Conservation (phyloP, 768 basidiomycete species). For the Stropharia rugosoannulata region DNA sequence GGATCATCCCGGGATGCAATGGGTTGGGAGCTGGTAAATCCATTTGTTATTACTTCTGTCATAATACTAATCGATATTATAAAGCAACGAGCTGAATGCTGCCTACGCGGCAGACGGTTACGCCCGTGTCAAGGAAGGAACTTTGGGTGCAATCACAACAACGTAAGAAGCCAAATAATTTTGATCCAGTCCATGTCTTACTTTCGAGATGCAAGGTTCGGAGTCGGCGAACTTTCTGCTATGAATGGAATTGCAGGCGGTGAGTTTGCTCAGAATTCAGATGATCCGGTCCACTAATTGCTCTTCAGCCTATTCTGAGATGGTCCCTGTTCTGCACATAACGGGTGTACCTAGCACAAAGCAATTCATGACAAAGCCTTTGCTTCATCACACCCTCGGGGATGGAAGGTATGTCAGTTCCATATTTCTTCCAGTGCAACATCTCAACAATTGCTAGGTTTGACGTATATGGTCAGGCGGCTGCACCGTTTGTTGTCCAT, state of each 20-base stretch:
- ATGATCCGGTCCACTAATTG: not conserved
- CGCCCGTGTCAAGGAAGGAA: slow-evolving; percentile 5
- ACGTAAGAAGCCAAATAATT: slow-evolving; percentile 6
- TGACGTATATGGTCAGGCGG: slow-evolving; percentile 6
- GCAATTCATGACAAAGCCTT: not conserved
- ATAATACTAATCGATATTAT: too few species aligned
- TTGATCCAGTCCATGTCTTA: not conserved
- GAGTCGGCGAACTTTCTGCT: slow-evolving; percentile 13
- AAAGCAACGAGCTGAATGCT: slow-evolving; percentile 12
- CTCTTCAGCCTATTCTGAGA: slow-evolving; percentile 11
- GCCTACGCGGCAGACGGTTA: slow-evolving; percentile 14
- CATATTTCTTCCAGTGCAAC: not conserved
- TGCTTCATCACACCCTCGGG: slow-evolving; percentile 12
- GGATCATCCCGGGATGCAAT: slow-evolving; percentile 1
- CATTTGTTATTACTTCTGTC: not conserved
- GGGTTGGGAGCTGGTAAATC: slow-evolving; percentile 13
- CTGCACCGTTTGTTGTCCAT: slow-evolving; percentile 7
- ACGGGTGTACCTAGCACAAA: slow-evolving; percentile 6
- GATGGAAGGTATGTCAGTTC: slow-evolving; percentile 7
- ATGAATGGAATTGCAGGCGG: slow-evolving; percentile 13
- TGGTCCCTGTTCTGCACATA: slow-evolving; percentile 13
- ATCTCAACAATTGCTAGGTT: slow-evolving; percentile 1
- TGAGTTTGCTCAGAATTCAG: not conserved
- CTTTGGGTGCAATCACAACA: slow-evolving; percentile 8
- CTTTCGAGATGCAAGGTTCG: slow-evolving; percentile 3